These are phyloP conservation scores for Solanum clarkiae DNA, from an alignment of 257 asterid species.

Conservation along the genomic window DNA sequence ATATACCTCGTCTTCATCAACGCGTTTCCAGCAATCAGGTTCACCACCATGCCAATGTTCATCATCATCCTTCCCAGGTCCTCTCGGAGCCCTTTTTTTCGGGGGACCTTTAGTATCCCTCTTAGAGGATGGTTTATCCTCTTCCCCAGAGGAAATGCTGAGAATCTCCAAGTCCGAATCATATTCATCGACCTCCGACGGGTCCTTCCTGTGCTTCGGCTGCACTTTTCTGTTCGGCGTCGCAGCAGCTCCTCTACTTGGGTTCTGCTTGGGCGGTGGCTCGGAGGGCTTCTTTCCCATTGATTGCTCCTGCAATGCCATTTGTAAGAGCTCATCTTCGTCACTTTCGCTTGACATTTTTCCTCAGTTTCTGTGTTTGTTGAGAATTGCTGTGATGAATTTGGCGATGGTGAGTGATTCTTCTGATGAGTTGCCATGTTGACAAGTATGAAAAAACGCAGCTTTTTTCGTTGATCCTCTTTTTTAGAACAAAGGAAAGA, in stretches of 20 bases:
- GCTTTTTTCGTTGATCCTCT: neutral
- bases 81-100: constrained; percentile 27
- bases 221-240: constrained; percentile 8
- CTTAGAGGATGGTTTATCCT: constrained; percentile 18
- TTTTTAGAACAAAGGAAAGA: neutral
- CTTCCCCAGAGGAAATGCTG: constrained; percentile 94
- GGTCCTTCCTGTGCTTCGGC: neutral
- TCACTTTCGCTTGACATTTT: constrained; percentile 79
- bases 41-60: constrained; percentile 77
- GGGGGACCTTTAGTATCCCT: constrained; percentile 27
- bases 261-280: constrained; percentile 49
- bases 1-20: constrained; percentile 78
- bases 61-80: constrained; percentile 49
- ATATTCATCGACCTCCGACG: constrained; percentile 53
- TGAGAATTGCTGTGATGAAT: neutral
- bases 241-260: neutral
- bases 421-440: neutral
- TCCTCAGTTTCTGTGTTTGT: neutral
- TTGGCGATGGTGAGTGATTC: neutral
- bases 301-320: constrained; percentile 84
- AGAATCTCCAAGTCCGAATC: constrained; percentile 97
- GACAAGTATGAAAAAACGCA: neutral
- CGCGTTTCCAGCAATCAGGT: constrained; percentile 89
- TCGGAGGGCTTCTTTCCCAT: constrained; percentile 58
- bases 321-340: constrained; percentile 92